Conservation (phyloP, 495 filamentous ascomycete species). For the Podospora anserina region DNA sequence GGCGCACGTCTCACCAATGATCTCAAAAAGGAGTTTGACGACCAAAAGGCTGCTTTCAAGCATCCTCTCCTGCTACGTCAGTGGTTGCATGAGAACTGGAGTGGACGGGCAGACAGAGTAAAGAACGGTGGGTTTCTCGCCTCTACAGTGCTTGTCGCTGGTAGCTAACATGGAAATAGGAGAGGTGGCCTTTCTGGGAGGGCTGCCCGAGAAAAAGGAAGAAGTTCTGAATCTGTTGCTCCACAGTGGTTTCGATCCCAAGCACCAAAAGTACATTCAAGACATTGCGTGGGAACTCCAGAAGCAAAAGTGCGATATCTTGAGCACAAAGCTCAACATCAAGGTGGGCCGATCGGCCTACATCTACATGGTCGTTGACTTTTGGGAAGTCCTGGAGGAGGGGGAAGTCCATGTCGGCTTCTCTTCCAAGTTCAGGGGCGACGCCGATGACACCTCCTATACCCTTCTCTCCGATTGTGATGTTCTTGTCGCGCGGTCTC, state of each 20-base stretch:
- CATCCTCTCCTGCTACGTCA: constrained; percentile 48
- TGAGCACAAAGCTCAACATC: constrained; percentile 65
- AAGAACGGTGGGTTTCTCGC: constrained; percentile 31
- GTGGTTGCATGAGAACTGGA: constrained; percentile 53
- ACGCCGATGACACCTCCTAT: constrained; percentile 51
- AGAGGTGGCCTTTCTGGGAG: constrained; percentile 41
- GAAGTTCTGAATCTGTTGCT: constrained; percentile 57
- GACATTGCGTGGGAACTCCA: constrained; percentile 55
- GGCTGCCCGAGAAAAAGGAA: constrained; percentile 49
- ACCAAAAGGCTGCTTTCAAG: constrained; percentile 56
- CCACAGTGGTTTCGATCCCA: constrained; percentile 64
- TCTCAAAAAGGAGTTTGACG: constrained; percentile 57
- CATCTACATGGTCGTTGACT: constrained; percentile 79
- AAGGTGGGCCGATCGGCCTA: constrained; percentile 71
- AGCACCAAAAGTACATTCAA: constrained; percentile 56
- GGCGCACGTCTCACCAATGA: constrained; percentile 56
- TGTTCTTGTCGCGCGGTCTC: constrained; percentile 80
- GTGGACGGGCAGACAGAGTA: constrained; percentile 36
- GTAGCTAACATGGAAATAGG: neutral
- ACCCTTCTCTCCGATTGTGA: constrained; percentile 64
- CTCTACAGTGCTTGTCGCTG: neutral
- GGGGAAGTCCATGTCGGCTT: constrained; percentile 80
- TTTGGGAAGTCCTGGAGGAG: constrained; percentile 63
- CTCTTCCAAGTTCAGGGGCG: constrained; percentile 61
- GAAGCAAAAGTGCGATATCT: constrained; percentile 51